Base-by-base conservation (phyloP, 306 rosid species). In the Alnus rubra region DNA sequence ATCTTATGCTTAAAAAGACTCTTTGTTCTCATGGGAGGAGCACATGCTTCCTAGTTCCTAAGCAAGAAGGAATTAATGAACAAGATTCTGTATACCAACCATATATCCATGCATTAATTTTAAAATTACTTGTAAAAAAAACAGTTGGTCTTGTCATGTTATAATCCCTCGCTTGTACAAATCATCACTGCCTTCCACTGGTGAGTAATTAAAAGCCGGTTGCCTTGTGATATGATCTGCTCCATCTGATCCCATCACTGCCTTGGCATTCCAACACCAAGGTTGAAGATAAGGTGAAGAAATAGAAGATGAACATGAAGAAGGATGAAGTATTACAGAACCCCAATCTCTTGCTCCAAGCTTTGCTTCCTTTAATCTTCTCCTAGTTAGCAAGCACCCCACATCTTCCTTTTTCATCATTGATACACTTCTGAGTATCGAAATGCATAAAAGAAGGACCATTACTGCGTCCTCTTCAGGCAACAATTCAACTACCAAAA, bases 401-500 rank as follows among this genome's bases (percentile, higher is more conserved):
- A 92, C 45, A 33, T 92, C 98, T 79, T 88, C 90, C 82, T 87
- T 89, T 69, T 60, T 89, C 90, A 91, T 91, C 37, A 88, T 97
- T 4, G 98, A 89, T 44, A 91, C 86, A 69, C 97, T 91, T 84
- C 78, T 84, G 55, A 95, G 89, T 75, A 95, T 91, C 23, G 95
- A 81, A 74, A 92, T 69, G 83, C 98, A 92, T 11, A 95, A 76
- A 45, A 92, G 95, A 69, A 95, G 98, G 68, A 87, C 86, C 62
- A 88, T 71, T 0, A 86, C 92, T 19, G 96, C 90, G 63, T 94
- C 98, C 85, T 94, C 97, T 86, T 92, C 97, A 0, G 98, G 94
- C 78, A 86, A 73, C 35, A 95, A 84, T 81, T 95, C 98, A 15
- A 90, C 91, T 14, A 80, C 90, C 71, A 90, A 50, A 62, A 92